Conservation (phyloP, 2,329 filamentous ascomycete species). For the Microcyclospora tardicrescens region DNA sequence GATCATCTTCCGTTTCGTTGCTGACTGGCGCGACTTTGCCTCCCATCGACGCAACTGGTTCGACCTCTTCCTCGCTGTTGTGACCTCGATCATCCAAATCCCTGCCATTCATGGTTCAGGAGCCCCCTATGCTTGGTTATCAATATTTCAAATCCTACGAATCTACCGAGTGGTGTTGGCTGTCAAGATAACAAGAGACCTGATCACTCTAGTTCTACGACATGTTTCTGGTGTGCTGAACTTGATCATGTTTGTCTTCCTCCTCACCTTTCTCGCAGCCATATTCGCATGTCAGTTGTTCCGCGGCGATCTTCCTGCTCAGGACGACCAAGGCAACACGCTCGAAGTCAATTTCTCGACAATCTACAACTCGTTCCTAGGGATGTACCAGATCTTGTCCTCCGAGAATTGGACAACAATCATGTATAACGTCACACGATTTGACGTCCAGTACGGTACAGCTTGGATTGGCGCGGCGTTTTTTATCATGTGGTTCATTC, state of each 20-base stretch:
- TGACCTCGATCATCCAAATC: slow-evolving; percentile 74
- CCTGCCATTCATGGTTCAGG: slow-evolving; percentile 63
- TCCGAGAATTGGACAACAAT: slow-evolving; percentile 93
- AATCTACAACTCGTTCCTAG: slow-evolving; percentile 90
- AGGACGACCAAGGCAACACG: slow-evolving; percentile 47
- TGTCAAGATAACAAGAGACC: slow-evolving; percentile 70
- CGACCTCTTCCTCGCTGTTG: slow-evolving; percentile 66
- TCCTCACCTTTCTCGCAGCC: slow-evolving; percentile 85
- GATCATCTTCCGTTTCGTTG: slow-evolving; percentile 63
- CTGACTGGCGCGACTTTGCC: slow-evolving; percentile 73
- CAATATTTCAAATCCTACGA: slow-evolving; percentile 82
- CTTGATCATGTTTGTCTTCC: slow-evolving; percentile 87
- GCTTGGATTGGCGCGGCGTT: slow-evolving; percentile 89
- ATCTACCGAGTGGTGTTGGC: slow-evolving; percentile 86
- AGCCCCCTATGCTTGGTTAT: slow-evolving; percentile 71
- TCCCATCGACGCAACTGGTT: slow-evolving; percentile 61
- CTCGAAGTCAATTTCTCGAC: slow-evolving; percentile 69
- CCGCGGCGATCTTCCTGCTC: slow-evolving; percentile 61
- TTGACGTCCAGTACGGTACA: slow-evolving; percentile 52
- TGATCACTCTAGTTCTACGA: slow-evolving; percentile 76
- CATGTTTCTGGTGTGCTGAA: slow-evolving; percentile 89
- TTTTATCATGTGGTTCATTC: slow-evolving; percentile 87
- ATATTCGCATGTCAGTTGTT: slow-evolving; percentile 92
- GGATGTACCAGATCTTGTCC: slow-evolving; percentile 94
- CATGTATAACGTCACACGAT: slow-evolving; percentile 67